phyloP scores from a whole-genome alignment of 1,284 basidiomycete genomes.

The Melampsora larici-populina region DNA sequence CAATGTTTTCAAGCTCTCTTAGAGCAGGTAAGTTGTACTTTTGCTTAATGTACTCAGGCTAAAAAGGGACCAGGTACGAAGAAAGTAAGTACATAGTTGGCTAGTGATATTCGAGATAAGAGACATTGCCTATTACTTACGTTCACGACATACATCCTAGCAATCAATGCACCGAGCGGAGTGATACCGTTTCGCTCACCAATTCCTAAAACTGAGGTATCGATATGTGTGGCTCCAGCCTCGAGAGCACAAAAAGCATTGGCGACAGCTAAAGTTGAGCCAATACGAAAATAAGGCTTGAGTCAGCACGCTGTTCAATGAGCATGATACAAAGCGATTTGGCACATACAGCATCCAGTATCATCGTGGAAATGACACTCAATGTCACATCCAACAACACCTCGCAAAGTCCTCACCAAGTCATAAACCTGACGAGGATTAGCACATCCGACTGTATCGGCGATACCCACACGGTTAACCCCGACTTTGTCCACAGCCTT shows the following conservation, averaged over 20 bases:
- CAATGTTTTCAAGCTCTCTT: conserved; percentile 97
- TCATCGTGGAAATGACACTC: conserved; percentile 99
- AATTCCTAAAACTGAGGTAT: conserved; percentile 91
- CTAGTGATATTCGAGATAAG: not conserved
- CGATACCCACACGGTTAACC: conserved; percentile 97
- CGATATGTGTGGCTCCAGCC: conserved; percentile 98
- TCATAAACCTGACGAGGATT: conserved; percentile 99
- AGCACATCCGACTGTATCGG: conserved; percentile 98
- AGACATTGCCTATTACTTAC: conserved; percentile 11
- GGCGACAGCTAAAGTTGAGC: conserved; percentile 70
- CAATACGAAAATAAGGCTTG: not conserved
- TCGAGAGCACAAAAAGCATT: conserved; percentile 98
- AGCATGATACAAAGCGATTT: not conserved
- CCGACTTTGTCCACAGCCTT: conserved; percentile 99
- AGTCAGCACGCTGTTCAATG: not conserved
- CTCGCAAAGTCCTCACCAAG: conserved; percentile 88
- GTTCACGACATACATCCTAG: conserved; percentile 71
- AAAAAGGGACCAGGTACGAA: conserved; percentile 9
- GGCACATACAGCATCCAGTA: conserved; percentile 72
- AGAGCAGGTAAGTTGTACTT: conserved; percentile 99
- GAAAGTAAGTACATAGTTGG: not conserved
- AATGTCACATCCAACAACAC: conserved; percentile 94
- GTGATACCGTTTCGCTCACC: conserved; percentile 99
- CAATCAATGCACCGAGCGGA: conserved; percentile 92
- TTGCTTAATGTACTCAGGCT: conserved; percentile 97